Evolutionary conservation across 139 green algal genomes (phyloP), one percentile per base, ranked within the genome.

Genomic region (Chlamydomonas sphaeroides): DNA sequence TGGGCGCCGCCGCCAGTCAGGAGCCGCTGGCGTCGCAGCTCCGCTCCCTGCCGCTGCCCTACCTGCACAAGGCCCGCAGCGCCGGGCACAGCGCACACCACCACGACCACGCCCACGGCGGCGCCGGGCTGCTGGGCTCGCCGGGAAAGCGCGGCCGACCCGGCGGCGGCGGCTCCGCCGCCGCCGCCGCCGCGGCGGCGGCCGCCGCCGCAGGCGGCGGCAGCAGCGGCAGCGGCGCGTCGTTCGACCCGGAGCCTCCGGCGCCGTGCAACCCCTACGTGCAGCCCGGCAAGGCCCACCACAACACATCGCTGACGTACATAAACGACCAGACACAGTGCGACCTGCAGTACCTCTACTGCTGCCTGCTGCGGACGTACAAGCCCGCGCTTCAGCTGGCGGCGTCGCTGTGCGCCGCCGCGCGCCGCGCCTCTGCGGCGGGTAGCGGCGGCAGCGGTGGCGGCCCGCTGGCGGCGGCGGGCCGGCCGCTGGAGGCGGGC

Each of bases 331-430:
- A 95, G 70, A 79, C 94, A 14, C 86, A 93, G 49, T 85, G 74
- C 1, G 93, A 97, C 83, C 78, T 96, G 77, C 84, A 90, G 51
- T 90, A 90, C 79, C 41, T 95, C 26, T 95, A 92, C 80, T 87
- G 91, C 71, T 81, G 69, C 63, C 59, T 95, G 32, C 85, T 98
- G 71, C 87, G 92, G 63, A 42, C 78, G 45, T 94, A 94, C 84
- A 88, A 85, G 72, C 85, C 85, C 26, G 81, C 35, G 26, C 65
- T 82, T 7, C 4, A 28, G 35, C 30, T 23, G 18, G 70, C 70
- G 33, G 59, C 30, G 59, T 65, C 62, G 63, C 68, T 57, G 49
- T 5, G 25, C 1, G 38, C 53, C 33, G 42, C 28, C 11, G n/a
- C n/a, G n/a, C n/a, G n/a, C n/a, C n/a, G n/a, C n/a, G n/a, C n/a